Percentiles rank a stretch among this genome's conserved stretches.
Evolutionary conservation across 345 rosid genomes (phyloP).

Genomic region (Citrus inodora): DNA sequence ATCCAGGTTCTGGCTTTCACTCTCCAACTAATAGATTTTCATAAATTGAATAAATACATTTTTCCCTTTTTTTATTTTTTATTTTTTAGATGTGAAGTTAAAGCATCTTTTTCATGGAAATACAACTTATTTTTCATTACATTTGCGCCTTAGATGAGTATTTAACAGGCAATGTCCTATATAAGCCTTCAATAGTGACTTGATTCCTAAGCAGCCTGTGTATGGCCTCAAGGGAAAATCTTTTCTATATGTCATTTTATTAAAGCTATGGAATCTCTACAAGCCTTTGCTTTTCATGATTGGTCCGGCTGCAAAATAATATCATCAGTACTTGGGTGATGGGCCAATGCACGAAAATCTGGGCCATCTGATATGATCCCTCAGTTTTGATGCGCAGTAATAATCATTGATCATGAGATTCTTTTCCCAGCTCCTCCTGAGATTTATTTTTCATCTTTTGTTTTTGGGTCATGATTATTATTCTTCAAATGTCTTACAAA

Average conservation of each 20-base stretch:
- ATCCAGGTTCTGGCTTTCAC: constrained; percentile 13
- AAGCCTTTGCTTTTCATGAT: constrained; percentile 9
- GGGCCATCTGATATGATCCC: constrained; percentile 2
- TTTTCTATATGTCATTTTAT: background rate
- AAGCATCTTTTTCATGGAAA: constrained; percentile 18
- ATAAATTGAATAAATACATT: background rate
- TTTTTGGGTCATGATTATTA: background rate
- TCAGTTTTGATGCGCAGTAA: background rate
- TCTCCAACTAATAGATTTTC: background rate
- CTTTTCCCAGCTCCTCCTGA: background rate
- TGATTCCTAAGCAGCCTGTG: constrained; percentile 28
- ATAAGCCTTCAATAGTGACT: constrained; percentile 14
- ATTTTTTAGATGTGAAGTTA: background rate
- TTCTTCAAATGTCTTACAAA: background rate
- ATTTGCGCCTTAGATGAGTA: constrained; percentile 9
- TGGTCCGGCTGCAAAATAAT: background rate
- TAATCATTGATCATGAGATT: constrained; percentile 2
- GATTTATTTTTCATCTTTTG: background rate
- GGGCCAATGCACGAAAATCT: background rate
- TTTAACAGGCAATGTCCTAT: constrained; percentile 13
- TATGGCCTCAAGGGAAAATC: background rate
- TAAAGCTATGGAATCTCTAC: background rate
- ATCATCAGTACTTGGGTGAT: background rate
- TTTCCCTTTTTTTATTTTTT: background rate
- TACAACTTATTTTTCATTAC: constrained; percentile 7